phyloP scores from a whole-genome alignment of 305 asterid species.

The Solanum hybrid region DNA sequence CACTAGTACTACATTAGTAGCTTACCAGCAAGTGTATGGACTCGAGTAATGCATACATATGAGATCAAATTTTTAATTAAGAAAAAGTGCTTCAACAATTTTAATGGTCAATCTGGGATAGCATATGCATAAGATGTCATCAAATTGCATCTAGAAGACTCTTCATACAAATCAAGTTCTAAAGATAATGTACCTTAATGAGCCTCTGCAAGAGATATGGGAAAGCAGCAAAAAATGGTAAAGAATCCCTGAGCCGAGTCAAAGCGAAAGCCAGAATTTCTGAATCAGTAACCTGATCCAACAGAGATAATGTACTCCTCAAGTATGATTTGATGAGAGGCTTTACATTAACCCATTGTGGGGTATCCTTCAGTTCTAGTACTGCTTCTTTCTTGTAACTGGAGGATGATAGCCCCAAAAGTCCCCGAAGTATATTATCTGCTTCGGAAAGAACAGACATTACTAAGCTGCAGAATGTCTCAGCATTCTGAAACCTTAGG shows the following conservation, averaged over 20 bases:
- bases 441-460: constrained; percentile 56
- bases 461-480: constrained; percentile 52
- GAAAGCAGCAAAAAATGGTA: constrained; percentile 56
- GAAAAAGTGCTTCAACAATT: not conserved
- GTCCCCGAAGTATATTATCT: constrained; percentile 50
- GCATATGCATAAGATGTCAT: not conserved
- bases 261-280: constrained; percentile 60
- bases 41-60: not conserved
- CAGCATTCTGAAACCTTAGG: constrained; percentile 47
- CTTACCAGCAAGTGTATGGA: not conserved
- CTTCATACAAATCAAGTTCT: not conserved
- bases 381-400: constrained; percentile 41
- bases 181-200: constrained; percentile 46
- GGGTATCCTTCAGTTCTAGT: constrained; percentile 42
- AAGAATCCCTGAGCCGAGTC: constrained; percentile 53
- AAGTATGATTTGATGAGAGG: constrained; percentile 68
- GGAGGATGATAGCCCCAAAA: constrained; percentile 45
- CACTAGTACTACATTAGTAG: not conserved
- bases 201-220: constrained; percentile 60
- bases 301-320: constrained; percentile 68
- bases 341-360: constrained; percentile 53
- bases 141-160: not conserved
- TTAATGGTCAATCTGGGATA: not conserved
- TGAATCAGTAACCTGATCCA: constrained; percentile 73
- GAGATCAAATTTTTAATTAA: not conserved